Evolutionary conservation across 2,329 filamentous ascomycete species (phyloP).

Genomic region (Exophiala alcalophila): DNA sequence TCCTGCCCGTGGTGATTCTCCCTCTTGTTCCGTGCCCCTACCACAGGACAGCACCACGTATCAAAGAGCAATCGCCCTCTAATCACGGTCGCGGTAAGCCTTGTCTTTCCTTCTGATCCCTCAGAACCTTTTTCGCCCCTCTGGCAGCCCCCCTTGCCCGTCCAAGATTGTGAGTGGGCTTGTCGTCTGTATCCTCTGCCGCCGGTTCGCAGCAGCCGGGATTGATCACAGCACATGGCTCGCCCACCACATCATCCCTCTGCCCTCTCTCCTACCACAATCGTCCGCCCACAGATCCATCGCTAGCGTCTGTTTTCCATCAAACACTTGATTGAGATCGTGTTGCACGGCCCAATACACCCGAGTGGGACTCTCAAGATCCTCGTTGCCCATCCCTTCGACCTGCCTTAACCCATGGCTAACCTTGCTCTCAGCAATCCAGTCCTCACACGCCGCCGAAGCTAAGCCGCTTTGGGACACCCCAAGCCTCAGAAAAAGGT

Average conservation of each 20-base stretch:
- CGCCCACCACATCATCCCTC: slow-evolving; percentile 23
- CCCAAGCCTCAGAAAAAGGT: slow-evolving; percentile 22
- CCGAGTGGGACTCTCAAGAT: slow-evolving; percentile 24
- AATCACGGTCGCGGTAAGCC: slow-evolving; percentile 27
- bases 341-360: slow-evolving; percentile 27
- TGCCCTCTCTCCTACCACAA: slow-evolving; percentile 14
- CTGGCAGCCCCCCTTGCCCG: slow-evolving; percentile 17
- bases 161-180: slow-evolving; percentile 20
- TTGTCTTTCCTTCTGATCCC: slow-evolving; percentile 12
- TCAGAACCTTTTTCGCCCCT: slow-evolving; percentile 23
- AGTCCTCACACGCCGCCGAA: slow-evolving; percentile 10
- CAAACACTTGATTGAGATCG: slow-evolving; percentile 22
- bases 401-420: slow-evolving; percentile 20
- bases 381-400: slow-evolving; percentile 20
- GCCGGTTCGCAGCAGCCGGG: slow-evolving; percentile 24
- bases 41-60: slow-evolving; percentile 21
- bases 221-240: slow-evolving; percentile 24
- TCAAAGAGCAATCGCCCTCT: slow-evolving; percentile 23
- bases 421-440: slow-evolving; percentile 20
- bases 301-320: slow-evolving; percentile 25
- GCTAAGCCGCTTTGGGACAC: slow-evolving; percentile 28
- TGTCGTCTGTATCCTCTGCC: slow-evolving; percentile 18
- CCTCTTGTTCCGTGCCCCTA: slow-evolving; percentile 15
- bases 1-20: slow-evolving; percentile 13
- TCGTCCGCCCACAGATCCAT: slow-evolving; percentile 25